Conservation (phyloP, 495 filamentous ascomycete species). For the Acidiella bohemica region DNA sequence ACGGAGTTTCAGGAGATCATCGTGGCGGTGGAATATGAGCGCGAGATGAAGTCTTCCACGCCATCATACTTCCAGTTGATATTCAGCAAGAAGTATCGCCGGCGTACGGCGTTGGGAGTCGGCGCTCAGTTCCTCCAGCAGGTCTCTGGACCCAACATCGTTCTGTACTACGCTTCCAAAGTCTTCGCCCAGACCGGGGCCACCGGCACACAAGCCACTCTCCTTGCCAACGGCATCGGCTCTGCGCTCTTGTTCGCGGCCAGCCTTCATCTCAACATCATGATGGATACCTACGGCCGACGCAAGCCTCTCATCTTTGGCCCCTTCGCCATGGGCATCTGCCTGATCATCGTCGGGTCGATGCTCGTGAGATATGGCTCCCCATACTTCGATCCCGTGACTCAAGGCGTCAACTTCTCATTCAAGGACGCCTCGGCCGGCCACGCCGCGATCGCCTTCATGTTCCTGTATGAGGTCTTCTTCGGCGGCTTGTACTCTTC, state of each 20-base stretch:
- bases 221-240: conserved; percentile 7
- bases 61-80: not conserved
- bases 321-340: conserved; percentile 5
- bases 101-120: conserved; percentile 1
- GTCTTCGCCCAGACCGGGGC: conserved; percentile 1
- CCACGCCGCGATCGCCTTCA: conserved; percentile 5
- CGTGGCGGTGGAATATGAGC: not conserved
- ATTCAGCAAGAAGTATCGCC: not conserved
- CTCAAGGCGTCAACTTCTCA: conserved; percentile 3
- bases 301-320: conserved; percentile 1
- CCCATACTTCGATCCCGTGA: conserved; percentile 3
- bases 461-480: conserved; percentile 5
- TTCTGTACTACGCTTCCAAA: conserved; percentile 5
- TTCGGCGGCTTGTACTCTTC: conserved; percentile 1
- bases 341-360: conserved; percentile 4
- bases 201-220: not conserved
- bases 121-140: conserved; percentile 4
- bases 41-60: not conserved
- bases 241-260: not conserved
- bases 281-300: conserved; percentile 6
- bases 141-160: not conserved
- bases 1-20: not conserved
- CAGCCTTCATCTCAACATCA: not conserved
- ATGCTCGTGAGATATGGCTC: conserved; percentile 3
- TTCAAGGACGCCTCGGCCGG: conserved; percentile 1